A percentile compares a stretch with the other conserved stretches of the same genome.
Evolutionary conservation across 371 early-diverging fungal species (phyloP).

Genomic region (Nematocida homosporus): DNA sequence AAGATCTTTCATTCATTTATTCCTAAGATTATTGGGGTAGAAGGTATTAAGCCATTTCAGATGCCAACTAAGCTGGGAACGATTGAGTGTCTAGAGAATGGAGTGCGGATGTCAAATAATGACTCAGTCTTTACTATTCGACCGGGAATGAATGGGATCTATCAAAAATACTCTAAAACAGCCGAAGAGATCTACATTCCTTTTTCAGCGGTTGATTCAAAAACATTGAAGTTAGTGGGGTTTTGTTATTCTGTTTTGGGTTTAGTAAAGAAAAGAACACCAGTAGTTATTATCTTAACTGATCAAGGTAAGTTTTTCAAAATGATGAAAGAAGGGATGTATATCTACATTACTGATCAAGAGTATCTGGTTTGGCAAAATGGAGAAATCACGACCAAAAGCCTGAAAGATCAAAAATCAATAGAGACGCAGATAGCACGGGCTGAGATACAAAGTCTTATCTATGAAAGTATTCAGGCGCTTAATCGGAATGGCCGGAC

Average conservation of each 20-base stretch:
- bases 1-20: slow-evolving; percentile 18
- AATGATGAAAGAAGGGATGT: slow-evolving; percentile 51
- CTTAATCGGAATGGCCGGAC: neutral
- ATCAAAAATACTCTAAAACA: slow-evolving; percentile 21
- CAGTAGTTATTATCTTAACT: slow-evolving; percentile 50
- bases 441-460: slow-evolving; percentile 25
- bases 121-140: slow-evolving; percentile 7
- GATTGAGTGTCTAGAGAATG: slow-evolving; percentile 4
- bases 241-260: slow-evolving; percentile 51
- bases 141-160: slow-evolving; percentile 32
- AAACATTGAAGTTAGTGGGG: slow-evolving; percentile 45
- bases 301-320: slow-evolving; percentile 55
- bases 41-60: slow-evolving; percentile 40
- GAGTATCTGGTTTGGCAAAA: slow-evolving; percentile 43
- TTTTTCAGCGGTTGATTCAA: slow-evolving; percentile 28
- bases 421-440: neutral
- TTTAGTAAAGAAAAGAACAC: slow-evolving; percentile 50
- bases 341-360: slow-evolving; percentile 46
- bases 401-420: slow-evolving; percentile 13
- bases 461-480: slow-evolving; percentile 17
- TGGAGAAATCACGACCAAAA: slow-evolving; percentile 24
- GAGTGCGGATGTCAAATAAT: neutral
- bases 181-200: slow-evolving; percentile 23
- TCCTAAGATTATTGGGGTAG: slow-evolving; percentile 15
- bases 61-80: slow-evolving; percentile 41